phyloP scores from a whole-genome alignment of 257 asterid species.

The Mitragyna speciosa region DNA sequence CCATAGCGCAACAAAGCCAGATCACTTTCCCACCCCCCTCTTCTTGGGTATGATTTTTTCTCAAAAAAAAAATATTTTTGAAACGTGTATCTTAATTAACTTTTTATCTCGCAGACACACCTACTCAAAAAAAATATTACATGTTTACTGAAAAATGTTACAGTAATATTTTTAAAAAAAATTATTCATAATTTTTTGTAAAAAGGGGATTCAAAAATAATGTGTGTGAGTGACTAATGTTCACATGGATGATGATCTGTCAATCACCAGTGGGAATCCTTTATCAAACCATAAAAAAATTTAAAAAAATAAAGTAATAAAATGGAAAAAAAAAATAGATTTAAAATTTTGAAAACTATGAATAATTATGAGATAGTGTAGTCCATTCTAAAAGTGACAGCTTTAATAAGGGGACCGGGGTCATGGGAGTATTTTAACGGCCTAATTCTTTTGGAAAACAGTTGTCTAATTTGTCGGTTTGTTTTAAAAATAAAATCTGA shows the following conservation, averaged over 20 bases:
- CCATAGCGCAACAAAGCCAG: slow-evolving; percentile 18
- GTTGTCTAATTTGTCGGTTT: slow-evolving; percentile 65
- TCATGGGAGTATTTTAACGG: slow-evolving; percentile 32
- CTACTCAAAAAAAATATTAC: too few species aligned
- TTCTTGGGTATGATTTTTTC: neutral
- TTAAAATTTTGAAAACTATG: neutral
- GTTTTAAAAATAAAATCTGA: neutral
- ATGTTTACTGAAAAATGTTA: too few species aligned
- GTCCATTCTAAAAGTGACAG: slow-evolving; percentile 49
- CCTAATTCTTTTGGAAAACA: slow-evolving; percentile 41
- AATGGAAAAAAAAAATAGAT: neutral
- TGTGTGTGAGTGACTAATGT: slow-evolving; percentile 28
- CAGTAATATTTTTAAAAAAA: too few species aligned
- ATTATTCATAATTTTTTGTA: too few species aligned
- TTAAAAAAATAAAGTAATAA: neutral
- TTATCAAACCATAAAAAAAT: neutral
- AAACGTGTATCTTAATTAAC: too few species aligned
- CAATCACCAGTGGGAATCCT: slow-evolving; percentile 43
- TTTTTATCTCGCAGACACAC: too few species aligned
- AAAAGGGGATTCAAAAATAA: too few species aligned
- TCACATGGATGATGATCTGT: slow-evolving; percentile 80
- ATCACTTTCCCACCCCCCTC: neutral
- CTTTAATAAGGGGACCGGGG: slow-evolving; percentile 59
- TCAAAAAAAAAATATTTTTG: too few species aligned
- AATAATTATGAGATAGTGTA: slow-evolving; percentile 27